Conservation (phyloP, 257 asterid genomes). For the Petunia axillaris region DNA sequence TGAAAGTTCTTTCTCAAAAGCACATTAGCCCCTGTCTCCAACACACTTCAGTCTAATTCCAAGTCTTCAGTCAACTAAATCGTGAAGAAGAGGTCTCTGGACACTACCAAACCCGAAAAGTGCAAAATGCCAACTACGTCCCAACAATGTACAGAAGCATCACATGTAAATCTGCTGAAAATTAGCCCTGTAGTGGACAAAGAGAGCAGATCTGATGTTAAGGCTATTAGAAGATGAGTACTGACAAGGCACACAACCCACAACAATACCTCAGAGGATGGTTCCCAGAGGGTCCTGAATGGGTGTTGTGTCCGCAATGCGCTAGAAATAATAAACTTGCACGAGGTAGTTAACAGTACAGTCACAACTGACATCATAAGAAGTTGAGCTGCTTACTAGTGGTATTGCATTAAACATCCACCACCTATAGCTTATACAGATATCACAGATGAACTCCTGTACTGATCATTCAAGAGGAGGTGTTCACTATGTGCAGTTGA, state of each 20-base stretch:
- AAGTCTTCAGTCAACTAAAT: conserved; percentile 46
- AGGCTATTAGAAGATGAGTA: conserved; percentile 8
- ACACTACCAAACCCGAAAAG: conserved; percentile 28
- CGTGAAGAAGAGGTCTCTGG: conserved; percentile 24
- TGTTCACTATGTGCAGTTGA: conserved; percentile 83
- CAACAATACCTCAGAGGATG: conserved; percentile 49
- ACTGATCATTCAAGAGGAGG: conserved; percentile 51
- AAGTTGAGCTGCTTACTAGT: conserved; percentile 53
- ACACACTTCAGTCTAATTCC: conserved; percentile 32
- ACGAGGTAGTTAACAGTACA: conserved; percentile 32
- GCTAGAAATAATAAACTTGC: conserved; percentile 41
- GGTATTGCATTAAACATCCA: conserved; percentile 53
- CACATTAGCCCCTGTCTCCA: conserved; percentile 28
- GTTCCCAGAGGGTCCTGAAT: conserved; percentile 51
- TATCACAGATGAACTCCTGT: conserved; percentile 56
- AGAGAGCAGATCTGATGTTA: conserved; percentile 7
- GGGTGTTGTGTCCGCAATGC: conserved; percentile 48
- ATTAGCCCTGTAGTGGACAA: conserved; percentile 20
- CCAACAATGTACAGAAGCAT: conserved; percentile 5
- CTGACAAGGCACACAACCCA: conserved; percentile 9
- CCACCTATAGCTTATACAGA: conserved; percentile 51
- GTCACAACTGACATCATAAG: conserved; percentile 26
- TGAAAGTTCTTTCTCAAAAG: conserved; percentile 39
- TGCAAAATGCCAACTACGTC: conserved; percentile 7
- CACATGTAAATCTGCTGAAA: neutral